Conservation (phyloP, 345 rosid species). For the sweet orange (Citrus sinensis) region DNA sequence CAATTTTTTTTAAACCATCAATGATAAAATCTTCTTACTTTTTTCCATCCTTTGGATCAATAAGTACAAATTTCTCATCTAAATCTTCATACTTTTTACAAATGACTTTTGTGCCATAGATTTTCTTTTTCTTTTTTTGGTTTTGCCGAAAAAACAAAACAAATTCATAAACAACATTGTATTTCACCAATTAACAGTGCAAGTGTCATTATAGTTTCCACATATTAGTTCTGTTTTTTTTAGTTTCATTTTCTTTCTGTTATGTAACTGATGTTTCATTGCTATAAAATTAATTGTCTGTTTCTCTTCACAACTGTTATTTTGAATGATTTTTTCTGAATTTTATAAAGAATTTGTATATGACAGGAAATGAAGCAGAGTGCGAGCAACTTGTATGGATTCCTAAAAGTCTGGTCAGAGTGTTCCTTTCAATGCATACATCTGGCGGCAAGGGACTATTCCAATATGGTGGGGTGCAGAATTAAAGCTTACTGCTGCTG, state of each 20-base stretch:
- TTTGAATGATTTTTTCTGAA: constrained; percentile 27
- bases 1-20: too few species aligned
- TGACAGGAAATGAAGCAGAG: constrained; percentile 96
- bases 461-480: constrained; percentile 99
- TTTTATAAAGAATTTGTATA: constrained; percentile 26
- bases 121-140: too few species aligned
- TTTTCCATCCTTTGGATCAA: too few species aligned
- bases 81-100: background rate
- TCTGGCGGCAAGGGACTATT: constrained; percentile 97
- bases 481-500: constrained; percentile 84
- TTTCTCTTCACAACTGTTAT: constrained; percentile 6
- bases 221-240: background rate
- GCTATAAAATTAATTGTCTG: background rate
- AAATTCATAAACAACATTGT: background rate
- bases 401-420: constrained; percentile 75
- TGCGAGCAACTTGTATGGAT: constrained; percentile 97
- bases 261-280: constrained; percentile 3
- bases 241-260: constrained; percentile 1
- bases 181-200: background rate
- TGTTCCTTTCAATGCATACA: constrained; percentile 76
- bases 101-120: background rate
- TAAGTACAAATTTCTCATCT: too few species aligned
- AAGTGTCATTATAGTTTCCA: background rate
- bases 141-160: too few species aligned
- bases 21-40: too few species aligned